These are phyloP conservation scores for Chaetothyriales sp. DNA, from an alignment of 2,329 filamentous ascomycete genomes.

Conservation along the genomic window DNA sequence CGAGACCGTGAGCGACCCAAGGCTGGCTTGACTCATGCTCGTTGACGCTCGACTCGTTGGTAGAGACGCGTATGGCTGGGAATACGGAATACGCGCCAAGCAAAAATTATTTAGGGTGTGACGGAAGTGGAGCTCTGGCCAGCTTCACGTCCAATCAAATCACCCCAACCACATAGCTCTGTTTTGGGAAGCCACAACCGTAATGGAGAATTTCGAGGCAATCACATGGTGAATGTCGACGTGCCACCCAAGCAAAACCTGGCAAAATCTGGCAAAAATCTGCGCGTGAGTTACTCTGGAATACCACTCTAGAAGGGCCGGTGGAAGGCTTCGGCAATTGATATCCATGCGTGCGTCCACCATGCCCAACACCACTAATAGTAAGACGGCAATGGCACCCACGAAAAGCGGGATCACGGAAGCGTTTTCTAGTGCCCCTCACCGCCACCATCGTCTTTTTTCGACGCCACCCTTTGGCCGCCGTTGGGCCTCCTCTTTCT, in stretches of 20 bases:
- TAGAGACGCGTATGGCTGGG: too few relatives aligned
- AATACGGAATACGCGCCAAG: too few relatives aligned
- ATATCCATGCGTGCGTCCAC: neutral
- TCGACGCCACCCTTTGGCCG: too few relatives aligned
- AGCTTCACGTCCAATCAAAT: too few relatives aligned
- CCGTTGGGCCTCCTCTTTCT: neutral
- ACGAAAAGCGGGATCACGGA: neutral
- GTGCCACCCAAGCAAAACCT: too few relatives aligned
- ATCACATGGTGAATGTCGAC: neutral
- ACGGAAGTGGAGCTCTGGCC: too few relatives aligned
- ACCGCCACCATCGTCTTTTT: neutral
- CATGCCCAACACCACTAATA: neutral
- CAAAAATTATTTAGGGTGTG: too few relatives aligned
- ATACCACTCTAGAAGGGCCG: neutral
- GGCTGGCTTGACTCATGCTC: conserved; percentile 5
- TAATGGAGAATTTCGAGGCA: neutral
- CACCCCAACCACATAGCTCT: too few relatives aligned
- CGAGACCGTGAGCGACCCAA: conserved; percentile 13
- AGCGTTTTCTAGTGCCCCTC: neutral
- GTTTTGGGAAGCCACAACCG: neutral
- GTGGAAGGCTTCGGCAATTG: neutral
- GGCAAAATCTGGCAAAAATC: too few relatives aligned
- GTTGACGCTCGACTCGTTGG: too few relatives aligned
- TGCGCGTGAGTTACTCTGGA: too few relatives aligned
- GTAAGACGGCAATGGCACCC: neutral